Evolutionary conservation across 192 early-diverging fungal species (phyloP), one percentile per base, ranked within the genome.

Genomic region (Coemansia sp.): DNA sequence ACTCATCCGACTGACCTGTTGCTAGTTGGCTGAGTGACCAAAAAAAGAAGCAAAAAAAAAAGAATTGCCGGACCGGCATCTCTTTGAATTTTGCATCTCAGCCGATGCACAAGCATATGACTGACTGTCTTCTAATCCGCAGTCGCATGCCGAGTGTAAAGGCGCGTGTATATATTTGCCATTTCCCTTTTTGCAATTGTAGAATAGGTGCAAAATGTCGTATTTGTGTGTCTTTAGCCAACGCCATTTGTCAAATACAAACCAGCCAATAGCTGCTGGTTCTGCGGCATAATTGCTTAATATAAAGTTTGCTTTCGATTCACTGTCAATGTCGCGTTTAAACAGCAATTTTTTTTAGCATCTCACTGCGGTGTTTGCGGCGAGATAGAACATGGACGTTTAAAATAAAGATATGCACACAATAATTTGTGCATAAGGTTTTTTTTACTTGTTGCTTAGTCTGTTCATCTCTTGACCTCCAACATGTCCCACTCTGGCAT

Each of bases 361-460:
- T 61, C 14, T 52, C 30, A 18, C 33, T 48, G 56, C n/a, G n/a
- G n/a, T n/a, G 14, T n/a, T 36, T 45, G 16, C 42, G 8, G 16
- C 16, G 42, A 45, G n/a, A 45, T 7, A 45, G 16, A 45, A 45
- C 16, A 45, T 16, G 16, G 42, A 45, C 42, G 16, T 45, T 45
- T 2, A 11, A 45, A 45, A 45, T 7, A 45, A 45, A 14, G 42
- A 11, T 33, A 68, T 68, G 66, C 66, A 68, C 31, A 34, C 50
- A 48, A 57, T 68, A 68, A 57, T 61, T 68, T 50, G 59, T 51
- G 40, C 49, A 52, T 48, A 33, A 34, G 48, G 32, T 57, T 64
- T 33, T 33, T 49, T 38, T 38, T n/a, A n/a, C n/a, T 29, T 54
- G 12, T 34, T n/a, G 32, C 58, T 40, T 60, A 45, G 31, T 36